These are phyloP conservation scores for Vigna mungo DNA, from an alignment of 306 rosid genomes.

Conservation along the genomic window DNA sequence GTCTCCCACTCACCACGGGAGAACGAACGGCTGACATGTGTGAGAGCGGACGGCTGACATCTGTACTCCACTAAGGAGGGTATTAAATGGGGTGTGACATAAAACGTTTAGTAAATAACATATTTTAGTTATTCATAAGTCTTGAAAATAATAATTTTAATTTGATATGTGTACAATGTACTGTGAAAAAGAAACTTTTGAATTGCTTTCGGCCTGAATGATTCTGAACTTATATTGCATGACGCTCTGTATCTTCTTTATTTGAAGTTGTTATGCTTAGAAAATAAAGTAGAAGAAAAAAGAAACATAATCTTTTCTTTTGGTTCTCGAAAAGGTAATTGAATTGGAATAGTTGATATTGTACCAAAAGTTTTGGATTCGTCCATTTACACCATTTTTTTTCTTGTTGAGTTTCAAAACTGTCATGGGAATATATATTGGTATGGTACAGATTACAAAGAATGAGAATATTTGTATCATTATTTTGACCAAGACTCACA, in stretches of 20 bases:
- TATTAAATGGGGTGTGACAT: too few relatives aligned
- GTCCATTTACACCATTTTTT: background rate
- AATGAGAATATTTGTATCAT: conserved; percentile 43
- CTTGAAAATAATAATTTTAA: too few relatives aligned
- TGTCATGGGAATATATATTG: conserved; percentile 47
- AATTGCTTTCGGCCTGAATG: background rate
- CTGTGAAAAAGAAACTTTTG: background rate
- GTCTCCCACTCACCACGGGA: too few relatives aligned
- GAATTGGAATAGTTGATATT: conserved; percentile 12
- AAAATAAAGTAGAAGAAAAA: background rate
- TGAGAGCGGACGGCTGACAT: too few relatives aligned
- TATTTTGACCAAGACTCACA: conserved; percentile 44
- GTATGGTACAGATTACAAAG: conserved; percentile 39
- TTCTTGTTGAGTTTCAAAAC: background rate
- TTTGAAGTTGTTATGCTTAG: conserved; percentile 1
- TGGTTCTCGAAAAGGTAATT: background rate
- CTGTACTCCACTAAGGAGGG: too few relatives aligned
- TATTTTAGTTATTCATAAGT: too few relatives aligned
- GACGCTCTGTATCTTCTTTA: background rate
- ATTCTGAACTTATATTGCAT: conserved; percentile 8
- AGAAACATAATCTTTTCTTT: background rate
- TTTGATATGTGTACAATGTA: background rate
- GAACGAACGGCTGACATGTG: too few relatives aligned
- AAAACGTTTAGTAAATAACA: too few relatives aligned
- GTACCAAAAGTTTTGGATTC: conserved; percentile 14